Percentiles rank a stretch among this genome's conserved stretches.
These are phyloP conservation scores for Letharia columbiana DNA, from an alignment of 495 filamentous ascomycete species.

Conservation along the genomic window DNA sequence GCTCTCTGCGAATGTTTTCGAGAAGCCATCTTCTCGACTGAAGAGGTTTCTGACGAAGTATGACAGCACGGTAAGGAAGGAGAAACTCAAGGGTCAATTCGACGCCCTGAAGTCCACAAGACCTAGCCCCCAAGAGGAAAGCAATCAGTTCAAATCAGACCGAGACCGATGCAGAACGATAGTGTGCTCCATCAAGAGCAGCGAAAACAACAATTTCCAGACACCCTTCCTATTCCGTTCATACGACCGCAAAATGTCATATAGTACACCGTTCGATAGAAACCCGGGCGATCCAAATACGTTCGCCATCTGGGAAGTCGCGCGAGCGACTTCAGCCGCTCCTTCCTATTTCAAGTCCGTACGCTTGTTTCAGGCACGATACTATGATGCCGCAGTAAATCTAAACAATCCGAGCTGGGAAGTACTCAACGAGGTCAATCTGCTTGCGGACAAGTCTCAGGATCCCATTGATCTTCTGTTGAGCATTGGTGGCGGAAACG, in stretches of 20 bases:
- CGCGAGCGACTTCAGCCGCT: constrained; percentile 8
- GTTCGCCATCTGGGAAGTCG: constrained; percentile 1
- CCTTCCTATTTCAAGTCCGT: constrained; percentile 1
- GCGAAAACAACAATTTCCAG: background rate
- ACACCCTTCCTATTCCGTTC: constrained; percentile 4
- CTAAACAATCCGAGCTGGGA: constrained; percentile 9
- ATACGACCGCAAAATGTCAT: background rate
- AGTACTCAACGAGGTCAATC: background rate
- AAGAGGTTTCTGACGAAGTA: constrained; percentile 1
- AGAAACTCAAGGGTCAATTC: background rate
- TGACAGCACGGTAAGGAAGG: background rate
- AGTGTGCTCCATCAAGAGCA: constrained; percentile 4
- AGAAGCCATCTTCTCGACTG: background rate
- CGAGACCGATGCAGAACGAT: constrained; percentile 3
- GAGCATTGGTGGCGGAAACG: constrained; percentile 7
- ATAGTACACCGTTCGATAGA: background rate
- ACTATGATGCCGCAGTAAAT: background rate
- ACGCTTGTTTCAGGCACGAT: background rate
- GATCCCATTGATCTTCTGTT: constrained; percentile 5
- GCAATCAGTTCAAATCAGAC: constrained; percentile 11
- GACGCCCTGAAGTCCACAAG: background rate
- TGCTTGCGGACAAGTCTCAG: background rate
- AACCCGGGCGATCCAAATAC: background rate
- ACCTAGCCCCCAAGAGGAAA: background rate
- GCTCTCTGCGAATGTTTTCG: constrained; percentile 27